Base-by-base conservation (phyloP, 805 yeast genomes). In the Scheffersomyces stipitis region DNA sequence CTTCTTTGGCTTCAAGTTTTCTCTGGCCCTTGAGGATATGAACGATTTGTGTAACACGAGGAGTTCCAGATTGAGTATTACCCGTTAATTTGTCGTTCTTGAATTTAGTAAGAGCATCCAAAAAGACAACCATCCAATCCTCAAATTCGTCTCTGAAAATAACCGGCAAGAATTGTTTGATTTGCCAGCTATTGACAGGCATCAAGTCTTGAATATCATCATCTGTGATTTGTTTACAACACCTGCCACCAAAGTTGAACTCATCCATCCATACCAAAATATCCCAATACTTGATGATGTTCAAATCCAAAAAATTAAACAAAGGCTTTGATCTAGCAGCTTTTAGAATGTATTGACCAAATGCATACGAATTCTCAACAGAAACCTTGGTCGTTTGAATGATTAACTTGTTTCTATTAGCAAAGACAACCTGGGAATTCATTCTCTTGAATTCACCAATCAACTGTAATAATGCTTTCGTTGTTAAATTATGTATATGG, bases 251-350 rank as follows among this genome's bases (percentile, higher is more conserved):
- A 59, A 73, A 89, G 54, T 93, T 93, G 51, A 77, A 78, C 48
- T 83, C 81, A 56, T 93, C 96, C 95, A 91, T 86, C 98, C 97
- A 95, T 2, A 93, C 65, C 45, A 93, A 65, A n/a, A 83, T 53
- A 57, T 93, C 97, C 99, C 99, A 93, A 54, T 86, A 89, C 51
- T 79, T 80, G 9, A 69, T 73, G 28, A 91, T 82, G 15, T 67
- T 64, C 45, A 93, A 62, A 48, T 90, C 97, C 47, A 93, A 64
- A 56, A 80, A 89, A 47, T 83, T 80, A 65, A 93, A 93, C 46
- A 89, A 61, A 0, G 95, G 91, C 48, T 81, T 85, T 0, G 88
- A 71, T 51, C 96, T 71, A 3, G 87, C 79, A 1, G 95, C 80
- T 46, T 84, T 83, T 18, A 86, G 73, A 29, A 87, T 69, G 54